These are phyloP conservation scores for Cutaneotrichosporon cavernicola DNA, from an alignment of 1,284 basidiomycete genomes.

Conservation along the genomic window DNA sequence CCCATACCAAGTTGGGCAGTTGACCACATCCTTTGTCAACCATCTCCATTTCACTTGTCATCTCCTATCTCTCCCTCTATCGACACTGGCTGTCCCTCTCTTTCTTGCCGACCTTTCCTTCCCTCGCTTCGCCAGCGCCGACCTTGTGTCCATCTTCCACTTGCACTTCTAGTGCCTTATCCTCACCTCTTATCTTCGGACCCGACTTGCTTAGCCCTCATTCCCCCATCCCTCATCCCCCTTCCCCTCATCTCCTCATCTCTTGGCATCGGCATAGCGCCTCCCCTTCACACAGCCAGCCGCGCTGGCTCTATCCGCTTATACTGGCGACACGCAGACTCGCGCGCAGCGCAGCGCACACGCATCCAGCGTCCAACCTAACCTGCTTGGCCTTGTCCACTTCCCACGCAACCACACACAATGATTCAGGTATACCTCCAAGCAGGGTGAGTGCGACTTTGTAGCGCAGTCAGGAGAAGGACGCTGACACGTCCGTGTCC, in stretches of 20 bases:
- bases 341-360: background rate
- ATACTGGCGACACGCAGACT: background rate
- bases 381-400: background rate
- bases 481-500: background rate
- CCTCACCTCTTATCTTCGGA: background rate
- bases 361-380: background rate
- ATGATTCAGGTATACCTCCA: conserved; percentile 6
- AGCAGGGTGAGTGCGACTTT: background rate
- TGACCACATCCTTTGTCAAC: too few relatives aligned
- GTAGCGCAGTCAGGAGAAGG: background rate
- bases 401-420: background rate
- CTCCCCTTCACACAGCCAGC: background rate
- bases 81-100: too few relatives aligned
- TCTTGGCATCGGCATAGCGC: too few relatives aligned
- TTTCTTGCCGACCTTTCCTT: too few relatives aligned
- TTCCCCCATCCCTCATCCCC: too few relatives aligned
- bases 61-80: too few relatives aligned
- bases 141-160: too few relatives aligned
- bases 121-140: too few relatives aligned
- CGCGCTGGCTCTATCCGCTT: background rate
- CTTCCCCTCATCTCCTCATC: background rate
- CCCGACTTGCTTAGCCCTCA: background rate
- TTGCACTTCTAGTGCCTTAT: too few relatives aligned
- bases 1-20: too few relatives aligned
- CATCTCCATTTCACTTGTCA: too few relatives aligned